These are phyloP conservation scores for Exsudoporus frostii DNA, from an alignment of 768 basidiomycete species.

Conservation along the genomic window DNA sequence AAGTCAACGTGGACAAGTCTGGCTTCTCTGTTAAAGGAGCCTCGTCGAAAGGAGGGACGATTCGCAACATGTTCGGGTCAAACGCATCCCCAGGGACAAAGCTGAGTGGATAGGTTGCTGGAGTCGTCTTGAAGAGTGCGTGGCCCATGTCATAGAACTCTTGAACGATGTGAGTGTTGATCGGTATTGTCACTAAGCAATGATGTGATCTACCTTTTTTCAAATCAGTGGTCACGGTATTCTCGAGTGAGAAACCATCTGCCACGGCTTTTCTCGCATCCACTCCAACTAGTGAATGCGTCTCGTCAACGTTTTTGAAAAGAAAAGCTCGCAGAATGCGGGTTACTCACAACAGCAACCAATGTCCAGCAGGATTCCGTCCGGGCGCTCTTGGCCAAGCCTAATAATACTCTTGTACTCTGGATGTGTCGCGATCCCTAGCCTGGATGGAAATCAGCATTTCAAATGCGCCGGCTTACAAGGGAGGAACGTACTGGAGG, in stretches of 20 bases:
- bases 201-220: slow-evolving; percentile 28
- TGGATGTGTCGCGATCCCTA: slow-evolving; percentile 9
- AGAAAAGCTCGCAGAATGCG: not conserved
- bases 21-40: slow-evolving; percentile 25
- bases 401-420: slow-evolving; percentile 30
- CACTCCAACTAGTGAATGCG: slow-evolving; percentile 17
- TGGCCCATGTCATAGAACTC: slow-evolving; percentile 61
- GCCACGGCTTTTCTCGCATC: slow-evolving; percentile 39
- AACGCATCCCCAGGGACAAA: slow-evolving; percentile 59
- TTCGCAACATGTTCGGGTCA: slow-evolving; percentile 40
- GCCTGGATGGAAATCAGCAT: slow-evolving; percentile 1
- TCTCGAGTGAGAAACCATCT: slow-evolving; percentile 42
- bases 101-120: slow-evolving; percentile 45
- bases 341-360: slow-evolving; percentile 42
- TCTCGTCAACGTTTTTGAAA: not conserved
- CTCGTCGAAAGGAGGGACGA: slow-evolving; percentile 30
- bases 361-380: slow-evolving; percentile 42
- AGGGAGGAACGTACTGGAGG: slow-evolving; percentile 10
- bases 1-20: slow-evolving; percentile 33
- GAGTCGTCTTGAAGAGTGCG: slow-evolving; percentile 54
- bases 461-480: not conserved
- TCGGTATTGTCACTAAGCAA: too few relatives aligned
- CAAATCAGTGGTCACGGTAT: slow-evolving; percentile 40
- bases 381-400: slow-evolving; percentile 35
- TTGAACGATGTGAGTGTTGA: slow-evolving; percentile 17